Base-by-base conservation (phyloP, 2,329 filamentous ascomycete genomes). In the Xylaria sp. region DNA sequence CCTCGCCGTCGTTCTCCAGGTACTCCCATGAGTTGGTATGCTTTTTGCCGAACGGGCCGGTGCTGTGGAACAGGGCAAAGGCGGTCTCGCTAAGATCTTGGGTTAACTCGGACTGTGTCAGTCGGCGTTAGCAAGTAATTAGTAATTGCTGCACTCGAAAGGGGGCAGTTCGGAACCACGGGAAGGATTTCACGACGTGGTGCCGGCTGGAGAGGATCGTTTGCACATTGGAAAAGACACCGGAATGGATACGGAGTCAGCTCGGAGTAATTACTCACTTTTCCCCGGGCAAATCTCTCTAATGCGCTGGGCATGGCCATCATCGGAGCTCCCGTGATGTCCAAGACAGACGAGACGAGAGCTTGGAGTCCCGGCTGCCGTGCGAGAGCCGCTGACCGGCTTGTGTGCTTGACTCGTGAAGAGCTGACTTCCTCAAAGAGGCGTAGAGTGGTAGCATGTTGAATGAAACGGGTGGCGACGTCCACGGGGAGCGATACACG, bases 1-100 rank as follows among this genome's bases (percentile, higher is more conserved):
- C 81, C 51, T 79, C 79, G 23, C 81, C 81, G 52, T 83, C 81
- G 37, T 81, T 81, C 73, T 83, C 81, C 5, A 83, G 75, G 23
- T 80, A 73, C 37, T 82, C 81, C 81, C 81, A 83, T 37, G 80
- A 80, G 52, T 76, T 81, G 13, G 57, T 66, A 57, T 80, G 76
- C 23, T 70, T 55, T 54, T 74, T 75, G 4, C 77, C 78, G 5
- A 76, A 75, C 8, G 76, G 71, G 2, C 76, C 78, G 20, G 78
- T 77, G 23, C 71, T 75, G 61, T 82, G 79, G 56, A 80, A 76
- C 23, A 82, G 68, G 4, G 78, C 77, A 63, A 83, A 82, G 0
- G 80, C 76, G 8, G 80, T 79, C 74, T 82, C 75, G 34, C 67
- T 74, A 74, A 80, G 79, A 25, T 80, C 74, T 54, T 80, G 76